Evolutionary conservation across 2,329 filamentous ascomycete species (phyloP).

Genomic region (Chrysosporium queenslandicum): DNA sequence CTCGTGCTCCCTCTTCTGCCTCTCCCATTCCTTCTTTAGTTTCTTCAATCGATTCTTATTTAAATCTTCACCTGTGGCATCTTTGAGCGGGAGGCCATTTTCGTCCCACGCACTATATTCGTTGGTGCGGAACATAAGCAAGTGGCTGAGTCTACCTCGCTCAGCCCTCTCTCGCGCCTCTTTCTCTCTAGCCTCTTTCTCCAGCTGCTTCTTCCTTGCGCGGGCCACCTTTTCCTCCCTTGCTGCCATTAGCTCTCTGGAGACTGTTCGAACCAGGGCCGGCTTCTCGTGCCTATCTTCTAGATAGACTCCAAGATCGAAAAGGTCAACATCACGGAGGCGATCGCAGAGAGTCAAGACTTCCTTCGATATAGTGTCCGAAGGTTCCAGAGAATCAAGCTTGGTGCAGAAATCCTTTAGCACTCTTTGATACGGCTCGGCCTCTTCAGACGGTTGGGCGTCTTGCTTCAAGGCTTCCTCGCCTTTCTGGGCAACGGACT

Average conservation of each 20-base stretch:
- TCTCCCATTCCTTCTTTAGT: conserved; percentile 79
- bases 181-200: conserved; percentile 50
- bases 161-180: conserved; percentile 44
- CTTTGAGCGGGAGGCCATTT: conserved; percentile 67
- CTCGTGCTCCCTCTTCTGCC: conserved; percentile 76
- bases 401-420: conserved; percentile 36
- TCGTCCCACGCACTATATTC: conserved; percentile 73
- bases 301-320: conserved; percentile 73
- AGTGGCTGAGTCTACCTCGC: conserved; percentile 48
- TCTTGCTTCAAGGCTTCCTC: conserved; percentile 21
- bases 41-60: conserved; percentile 73
- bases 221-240: conserved; percentile 41
- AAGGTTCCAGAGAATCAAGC: conserved; percentile 32
- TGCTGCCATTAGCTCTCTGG: conserved; percentile 45
- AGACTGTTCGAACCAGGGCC: conserved; percentile 62
- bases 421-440: conserved; percentile 41
- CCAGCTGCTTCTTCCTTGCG: conserved; percentile 42
- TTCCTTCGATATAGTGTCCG: conserved; percentile 52
- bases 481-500: conserved; percentile 27
- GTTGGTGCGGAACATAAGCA: conserved; percentile 48
- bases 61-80: conserved; percentile 67
- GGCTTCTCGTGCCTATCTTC: conserved; percentile 61
- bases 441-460: conserved; percentile 21
- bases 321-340: conserved; percentile 71
- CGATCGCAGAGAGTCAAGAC: conserved; percentile 68